Percentiles rank a stretch among this genome's conserved stretches.
phyloP scores from a whole-genome alignment of 2,329 filamentous ascomycete species.

The Polytolypa hystricis region DNA sequence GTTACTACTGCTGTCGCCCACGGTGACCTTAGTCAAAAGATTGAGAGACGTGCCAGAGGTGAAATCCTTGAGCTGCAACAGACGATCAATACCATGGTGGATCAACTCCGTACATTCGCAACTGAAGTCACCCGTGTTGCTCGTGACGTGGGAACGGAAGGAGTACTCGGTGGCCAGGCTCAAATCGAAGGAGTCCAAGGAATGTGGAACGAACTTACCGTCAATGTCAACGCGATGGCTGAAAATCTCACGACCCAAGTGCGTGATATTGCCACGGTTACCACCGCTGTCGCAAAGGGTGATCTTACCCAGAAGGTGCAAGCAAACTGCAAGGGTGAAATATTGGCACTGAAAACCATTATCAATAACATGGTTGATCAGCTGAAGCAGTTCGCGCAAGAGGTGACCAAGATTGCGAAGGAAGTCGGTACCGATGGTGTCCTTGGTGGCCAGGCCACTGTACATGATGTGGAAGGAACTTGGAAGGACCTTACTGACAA shows the following conservation, averaged over 20 bases:
- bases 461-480: slow-evolving; percentile 92
- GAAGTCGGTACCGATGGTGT: slow-evolving; percentile 95
- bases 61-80: slow-evolving; percentile 76
- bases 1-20: slow-evolving; percentile 76
- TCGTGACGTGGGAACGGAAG: slow-evolving; percentile 73
- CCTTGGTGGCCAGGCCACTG: slow-evolving; percentile 85
- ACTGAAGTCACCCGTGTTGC: slow-evolving; percentile 75
- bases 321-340: slow-evolving; percentile 84
- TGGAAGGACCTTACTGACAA: slow-evolving; percentile 94
- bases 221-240: slow-evolving; percentile 81
- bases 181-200: slow-evolving; percentile 75
- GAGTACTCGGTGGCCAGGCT: slow-evolving; percentile 70
- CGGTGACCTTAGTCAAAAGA: slow-evolving; percentile 74
- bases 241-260: slow-evolving; percentile 82
- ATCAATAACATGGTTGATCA: slow-evolving; percentile 99
- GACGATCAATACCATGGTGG: slow-evolving; percentile 84
- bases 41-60: slow-evolving; percentile 66
- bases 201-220: slow-evolving; percentile 80
- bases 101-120: slow-evolving; percentile 71
- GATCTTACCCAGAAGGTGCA: slow-evolving; percentile 96
- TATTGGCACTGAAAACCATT: slow-evolving; percentile 87
- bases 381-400: slow-evolving; percentile 87
- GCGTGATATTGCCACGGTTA: slow-evolving; percentile 79
- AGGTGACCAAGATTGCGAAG: slow-evolving; percentile 91
- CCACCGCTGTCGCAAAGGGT: slow-evolving; percentile 61